Evolutionary conservation across 2,329 filamentous ascomycete species (phyloP).

Genomic region (Pleurostoma richardsiae): DNA sequence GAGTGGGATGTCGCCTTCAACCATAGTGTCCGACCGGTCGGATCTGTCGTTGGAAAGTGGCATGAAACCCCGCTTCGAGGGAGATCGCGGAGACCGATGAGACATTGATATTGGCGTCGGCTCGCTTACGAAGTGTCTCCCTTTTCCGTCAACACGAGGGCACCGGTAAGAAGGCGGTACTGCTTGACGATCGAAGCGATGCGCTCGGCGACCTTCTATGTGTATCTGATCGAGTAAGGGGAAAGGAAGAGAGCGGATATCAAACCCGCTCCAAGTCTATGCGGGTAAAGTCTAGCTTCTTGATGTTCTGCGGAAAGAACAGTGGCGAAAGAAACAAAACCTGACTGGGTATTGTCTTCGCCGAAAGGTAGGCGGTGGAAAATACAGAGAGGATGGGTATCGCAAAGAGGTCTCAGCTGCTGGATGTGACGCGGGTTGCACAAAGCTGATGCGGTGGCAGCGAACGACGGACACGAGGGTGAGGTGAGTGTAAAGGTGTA

Average conservation of each 20-base stretch:
- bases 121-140: not conserved
- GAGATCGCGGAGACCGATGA: conserved; percentile 24
- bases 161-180: not conserved
- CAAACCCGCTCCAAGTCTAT: conserved; percentile 3
- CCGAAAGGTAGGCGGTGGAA: too few species aligned
- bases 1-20: conserved; percentile 46
- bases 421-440: too few species aligned
- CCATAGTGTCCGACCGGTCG: conserved; percentile 23
- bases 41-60: conserved; percentile 28
- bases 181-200: not conserved
- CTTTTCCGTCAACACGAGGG: not conserved
- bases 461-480: too few species aligned
- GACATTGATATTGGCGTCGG: conserved; percentile 9
- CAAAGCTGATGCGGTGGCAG: too few species aligned
- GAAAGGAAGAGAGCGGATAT: conserved; percentile 7
- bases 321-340: too few species aligned
- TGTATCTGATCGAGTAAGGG: conserved; percentile 4
- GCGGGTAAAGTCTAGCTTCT: too few species aligned
- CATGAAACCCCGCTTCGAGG: conserved; percentile 37
- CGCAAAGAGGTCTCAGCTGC: too few species aligned
- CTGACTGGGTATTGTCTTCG: too few species aligned
- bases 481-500: too few species aligned
- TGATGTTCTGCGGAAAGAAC: too few species aligned
- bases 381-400: too few species aligned
- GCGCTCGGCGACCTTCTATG: not conserved